Evolutionary conservation across 2,329 filamentous ascomycete species (phyloP).

Genomic region (Aspergillus eucalypticola): DNA sequence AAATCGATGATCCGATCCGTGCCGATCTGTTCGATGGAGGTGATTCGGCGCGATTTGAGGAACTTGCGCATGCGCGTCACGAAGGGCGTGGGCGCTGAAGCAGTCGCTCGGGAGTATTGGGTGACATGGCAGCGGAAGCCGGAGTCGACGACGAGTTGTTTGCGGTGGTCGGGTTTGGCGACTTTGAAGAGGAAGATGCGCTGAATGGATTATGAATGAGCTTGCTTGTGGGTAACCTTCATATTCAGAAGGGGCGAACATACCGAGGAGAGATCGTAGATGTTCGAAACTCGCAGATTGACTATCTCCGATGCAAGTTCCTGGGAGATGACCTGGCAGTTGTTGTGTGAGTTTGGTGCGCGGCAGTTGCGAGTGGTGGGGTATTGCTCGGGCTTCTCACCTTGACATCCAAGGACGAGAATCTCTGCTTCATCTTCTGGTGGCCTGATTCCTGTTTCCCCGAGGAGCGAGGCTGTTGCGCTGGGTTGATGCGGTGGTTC

Average conservation of each 20-base stretch:
- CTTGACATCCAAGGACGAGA: constrained; percentile 60
- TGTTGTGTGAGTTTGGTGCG: constrained; percentile 3
- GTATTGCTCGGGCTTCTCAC: constrained; percentile 32
- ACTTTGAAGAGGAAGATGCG: constrained; percentile 97
- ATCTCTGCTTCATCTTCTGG: constrained; percentile 58
- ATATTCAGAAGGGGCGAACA: constrained; percentile 13
- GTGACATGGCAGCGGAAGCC: constrained; percentile 96
- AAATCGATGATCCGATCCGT: constrained; percentile 93
- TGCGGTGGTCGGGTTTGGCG: constrained; percentile 81
- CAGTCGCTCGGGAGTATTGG: constrained; percentile 82
- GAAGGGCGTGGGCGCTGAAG: constrained; percentile 80
- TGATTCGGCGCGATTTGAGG: constrained; percentile 82
- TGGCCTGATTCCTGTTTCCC: constrained; percentile 14
- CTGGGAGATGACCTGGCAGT: constrained; percentile 80
- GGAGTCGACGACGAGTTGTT: constrained; percentile 89
- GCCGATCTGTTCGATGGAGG: constrained; percentile 78
- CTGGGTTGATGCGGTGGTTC: constrained; percentile 10
- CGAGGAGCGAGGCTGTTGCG: constrained; percentile 7
- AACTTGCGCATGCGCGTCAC: constrained; percentile 82
- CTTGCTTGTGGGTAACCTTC: neutral
- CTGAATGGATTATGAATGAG: constrained; percentile 30
- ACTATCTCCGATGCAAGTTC: constrained; percentile 79
- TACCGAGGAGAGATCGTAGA: constrained; percentile 90
- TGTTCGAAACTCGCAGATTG: constrained; percentile 80
- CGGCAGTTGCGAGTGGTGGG: neutral